A percentile compares a stretch with the other conserved stretches of the same genome.
Conservation (phyloP, 2,329 filamentous ascomycete species). For the Xylariaceae sp. region DNA sequence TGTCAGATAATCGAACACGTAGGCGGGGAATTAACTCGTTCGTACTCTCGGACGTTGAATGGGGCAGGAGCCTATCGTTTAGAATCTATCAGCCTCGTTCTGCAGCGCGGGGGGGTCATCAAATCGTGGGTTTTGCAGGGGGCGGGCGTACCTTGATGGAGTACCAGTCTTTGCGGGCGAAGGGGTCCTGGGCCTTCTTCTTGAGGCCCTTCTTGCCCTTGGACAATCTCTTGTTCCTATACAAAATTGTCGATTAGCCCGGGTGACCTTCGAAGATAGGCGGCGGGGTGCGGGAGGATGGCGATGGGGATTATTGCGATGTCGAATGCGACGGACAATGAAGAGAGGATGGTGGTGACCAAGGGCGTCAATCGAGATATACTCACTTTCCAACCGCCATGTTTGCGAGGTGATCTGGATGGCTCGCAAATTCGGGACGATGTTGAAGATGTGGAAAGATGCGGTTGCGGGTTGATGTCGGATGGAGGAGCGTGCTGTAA, state of each 20-base stretch:
- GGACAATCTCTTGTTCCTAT: slow-evolving; percentile 99
- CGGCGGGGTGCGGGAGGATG: slow-evolving; percentile 21
- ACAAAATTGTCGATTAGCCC: slow-evolving; percentile 29
- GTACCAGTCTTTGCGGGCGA: slow-evolving; percentile 99
- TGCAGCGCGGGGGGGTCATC: not conserved
- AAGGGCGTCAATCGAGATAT: slow-evolving; percentile 12
- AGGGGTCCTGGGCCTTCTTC: slow-evolving; percentile 98
- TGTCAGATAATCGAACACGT: slow-evolving; percentile 24
- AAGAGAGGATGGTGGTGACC: slow-evolving; percentile 13
- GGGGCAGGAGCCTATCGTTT: slow-evolving; percentile 73
- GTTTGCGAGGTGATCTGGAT: slow-evolving; percentile 52
- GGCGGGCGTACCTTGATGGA: slow-evolving; percentile 70
- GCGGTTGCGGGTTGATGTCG: slow-evolving; percentile 27
- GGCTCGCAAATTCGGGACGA: slow-evolving; percentile 32
- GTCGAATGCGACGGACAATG: slow-evolving; percentile 16
- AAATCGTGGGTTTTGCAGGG: not conserved
- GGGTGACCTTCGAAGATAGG: slow-evolving; percentile 13
- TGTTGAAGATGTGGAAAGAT: slow-evolving; percentile 28
- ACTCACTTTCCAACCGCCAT: slow-evolving; percentile 80
- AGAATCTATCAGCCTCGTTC: slow-evolving; percentile 25
- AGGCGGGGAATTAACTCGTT: slow-evolving; percentile 21
- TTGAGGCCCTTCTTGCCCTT: slow-evolving; percentile 99
- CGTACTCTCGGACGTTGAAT: slow-evolving; percentile 96
- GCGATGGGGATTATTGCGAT: slow-evolving; percentile 7
- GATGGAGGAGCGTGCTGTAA: slow-evolving; percentile 26